phyloP scores from a whole-genome alignment of 345 rosid species.

The Brassica nigra region DNA sequence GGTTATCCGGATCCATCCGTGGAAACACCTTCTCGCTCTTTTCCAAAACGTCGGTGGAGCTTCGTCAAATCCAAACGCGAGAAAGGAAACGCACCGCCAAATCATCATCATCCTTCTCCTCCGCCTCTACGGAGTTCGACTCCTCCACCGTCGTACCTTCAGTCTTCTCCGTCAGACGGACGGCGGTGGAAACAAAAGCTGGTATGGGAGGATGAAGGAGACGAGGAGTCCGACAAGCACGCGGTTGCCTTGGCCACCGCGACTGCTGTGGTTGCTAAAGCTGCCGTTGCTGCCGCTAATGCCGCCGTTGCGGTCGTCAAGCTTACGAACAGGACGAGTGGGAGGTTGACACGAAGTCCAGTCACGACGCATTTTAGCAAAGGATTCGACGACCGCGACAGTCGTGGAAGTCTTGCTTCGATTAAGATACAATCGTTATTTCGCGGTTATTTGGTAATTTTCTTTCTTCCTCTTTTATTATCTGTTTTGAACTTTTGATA shows the following conservation, averaged over 20 bases:
- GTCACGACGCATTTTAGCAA: slow-evolving; percentile 14
- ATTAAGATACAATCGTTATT: slow-evolving; percentile 80
- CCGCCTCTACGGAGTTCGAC: slow-evolving; percentile 1
- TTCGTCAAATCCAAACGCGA: slow-evolving; percentile 78
- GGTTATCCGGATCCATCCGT: slow-evolving; percentile 13
- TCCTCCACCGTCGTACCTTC: slow-evolving; percentile 18
- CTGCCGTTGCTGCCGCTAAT: slow-evolving; percentile 74
- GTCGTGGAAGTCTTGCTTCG: slow-evolving; percentile 53
- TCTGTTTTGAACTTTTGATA: background rate
- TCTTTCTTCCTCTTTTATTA: background rate
- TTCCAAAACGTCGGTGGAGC: slow-evolving; percentile 74
- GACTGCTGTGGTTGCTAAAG: slow-evolving; percentile 73
- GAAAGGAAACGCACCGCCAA: slow-evolving; percentile 21
- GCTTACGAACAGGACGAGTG: slow-evolving; percentile 62
- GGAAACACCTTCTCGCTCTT: slow-evolving; percentile 30
- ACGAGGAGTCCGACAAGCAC: slow-evolving; percentile 47
- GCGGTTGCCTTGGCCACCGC: slow-evolving; percentile 86
- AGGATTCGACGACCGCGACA: slow-evolving; percentile 23
- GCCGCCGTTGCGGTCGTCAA: slow-evolving; percentile 76
- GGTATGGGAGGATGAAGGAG: slow-evolving; percentile 27
- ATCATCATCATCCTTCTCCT: background rate
- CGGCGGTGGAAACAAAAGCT: slow-evolving; percentile 20
- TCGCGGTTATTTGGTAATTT: slow-evolving; percentile 82
- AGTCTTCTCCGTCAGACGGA: slow-evolving; percentile 27
- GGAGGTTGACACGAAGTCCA: slow-evolving; percentile 46